Evolutionary conservation across 129 eudicot species (phyloP).

Genomic region (Ambrosia artemisiifolia): DNA sequence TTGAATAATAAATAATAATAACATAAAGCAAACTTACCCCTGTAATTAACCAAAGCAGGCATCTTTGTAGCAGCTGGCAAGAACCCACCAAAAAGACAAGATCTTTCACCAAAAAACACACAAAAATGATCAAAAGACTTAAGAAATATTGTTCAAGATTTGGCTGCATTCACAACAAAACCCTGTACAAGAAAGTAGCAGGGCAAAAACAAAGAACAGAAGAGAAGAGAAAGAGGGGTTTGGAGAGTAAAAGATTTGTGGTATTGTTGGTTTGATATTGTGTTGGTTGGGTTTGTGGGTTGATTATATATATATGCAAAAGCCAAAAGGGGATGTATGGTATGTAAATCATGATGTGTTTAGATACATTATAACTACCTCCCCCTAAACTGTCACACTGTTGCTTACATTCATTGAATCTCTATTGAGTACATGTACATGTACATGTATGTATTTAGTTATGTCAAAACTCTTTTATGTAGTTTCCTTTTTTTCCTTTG

Average conservation of each 20-base stretch:
- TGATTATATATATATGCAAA: conserved; percentile 14
- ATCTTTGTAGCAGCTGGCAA: conserved; percentile 39
- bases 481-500: not conserved
- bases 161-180: conserved; percentile 49
- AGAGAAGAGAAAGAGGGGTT: conserved; percentile 15
- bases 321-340: conserved; percentile 39
- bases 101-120: conserved; percentile 47
- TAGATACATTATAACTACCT: conserved; percentile 35
- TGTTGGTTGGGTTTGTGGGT: conserved; percentile 3
- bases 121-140: conserved; percentile 26
- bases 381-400: conserved; percentile 22
- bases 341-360: conserved; percentile 40
- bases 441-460: not conserved
- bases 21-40: conserved; percentile 53
- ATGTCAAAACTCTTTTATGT: not conserved
- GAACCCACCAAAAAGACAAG: conserved; percentile 34
- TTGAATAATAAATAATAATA: not conserved
- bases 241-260: conserved; percentile 10
- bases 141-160: conserved; percentile 30
- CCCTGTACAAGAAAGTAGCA: conserved; percentile 32
- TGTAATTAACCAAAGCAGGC: conserved; percentile 93
- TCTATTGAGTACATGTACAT: not conserved
- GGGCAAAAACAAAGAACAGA: conserved; percentile 59
- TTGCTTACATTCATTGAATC: conserved; percentile 59
- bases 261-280: conserved; percentile 9